A percentile compares a stretch with the other conserved stretches of the same genome.
Conservation (phyloP, 441 rosid species). For the Macaranga tanarius region DNA sequence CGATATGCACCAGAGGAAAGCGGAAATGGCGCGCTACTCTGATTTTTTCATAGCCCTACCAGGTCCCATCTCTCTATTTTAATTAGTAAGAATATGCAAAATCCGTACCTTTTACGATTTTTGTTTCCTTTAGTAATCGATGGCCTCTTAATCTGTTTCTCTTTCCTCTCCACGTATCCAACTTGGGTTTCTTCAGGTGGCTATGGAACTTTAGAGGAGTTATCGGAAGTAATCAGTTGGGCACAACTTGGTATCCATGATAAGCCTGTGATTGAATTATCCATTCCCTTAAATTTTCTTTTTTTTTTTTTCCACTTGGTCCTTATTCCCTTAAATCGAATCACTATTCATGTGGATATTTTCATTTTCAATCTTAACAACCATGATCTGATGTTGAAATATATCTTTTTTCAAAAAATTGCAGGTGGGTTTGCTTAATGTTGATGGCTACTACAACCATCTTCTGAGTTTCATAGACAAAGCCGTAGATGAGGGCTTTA, state of each 20-base stretch:
- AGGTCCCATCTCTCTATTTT: conserved; percentile 45
- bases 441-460: conserved; percentile 88
- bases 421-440: conserved; percentile 89
- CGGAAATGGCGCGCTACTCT: conserved; percentile 90
- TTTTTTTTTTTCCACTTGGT: too few species aligned
- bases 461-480: conserved; percentile 82
- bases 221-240: conserved; percentile 92
- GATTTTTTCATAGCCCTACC: conserved; percentile 94
- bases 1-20: conserved; percentile 94
- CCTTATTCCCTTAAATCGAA: too few species aligned
- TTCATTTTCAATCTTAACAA: too few species aligned
- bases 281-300: too few species aligned
- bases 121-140: neutral
- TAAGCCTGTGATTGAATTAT: conserved; percentile 70
- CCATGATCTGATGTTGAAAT: too few species aligned
- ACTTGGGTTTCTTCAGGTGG: conserved; percentile 64
- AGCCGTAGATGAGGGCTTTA: conserved; percentile 96
- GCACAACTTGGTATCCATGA: conserved; percentile 95
- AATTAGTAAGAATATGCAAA: neutral
- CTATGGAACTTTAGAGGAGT: conserved; percentile 90
- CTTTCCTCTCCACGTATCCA: too few species aligned
- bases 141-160: too few species aligned
- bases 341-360: too few species aligned
- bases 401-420: too few species aligned
- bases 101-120: neutral